phyloP scores from a whole-genome alignment of 352 stramenopile genomes.

The Phytophthora brassicae region DNA sequence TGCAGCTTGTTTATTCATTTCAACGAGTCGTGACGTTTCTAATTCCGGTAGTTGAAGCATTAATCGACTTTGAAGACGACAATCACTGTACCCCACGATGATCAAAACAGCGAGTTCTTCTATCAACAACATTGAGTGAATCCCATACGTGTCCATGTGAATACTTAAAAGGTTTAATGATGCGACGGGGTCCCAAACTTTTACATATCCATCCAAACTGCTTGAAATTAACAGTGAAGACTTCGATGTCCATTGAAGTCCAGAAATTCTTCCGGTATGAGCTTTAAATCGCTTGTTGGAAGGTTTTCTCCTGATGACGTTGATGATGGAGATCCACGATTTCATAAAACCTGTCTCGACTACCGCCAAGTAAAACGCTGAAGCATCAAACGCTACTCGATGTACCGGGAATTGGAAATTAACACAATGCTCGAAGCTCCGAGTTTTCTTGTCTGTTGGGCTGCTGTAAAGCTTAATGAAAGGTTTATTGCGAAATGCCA shows the following conservation, averaged over 20 bases:
- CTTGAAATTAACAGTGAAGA: constrained; percentile 48
- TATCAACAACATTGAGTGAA: constrained; percentile 40
- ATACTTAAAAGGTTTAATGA: constrained; percentile 31
- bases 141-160: constrained; percentile 48
- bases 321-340: constrained; percentile 55
- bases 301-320: constrained; percentile 18
- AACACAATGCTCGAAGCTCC: constrained; percentile 15
- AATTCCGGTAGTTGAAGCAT: constrained; percentile 45
- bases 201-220: constrained; percentile 63
- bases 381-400: constrained; percentile 40
- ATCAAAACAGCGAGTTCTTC: constrained; percentile 32
- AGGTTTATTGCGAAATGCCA: constrained; percentile 33
- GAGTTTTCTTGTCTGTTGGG: not conserved
- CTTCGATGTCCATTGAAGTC: constrained; percentile 49
- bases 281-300: constrained; percentile 47
- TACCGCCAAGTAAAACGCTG: constrained; percentile 39
- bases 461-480: constrained; percentile 30
- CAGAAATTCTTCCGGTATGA: constrained; percentile 54
- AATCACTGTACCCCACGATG: constrained; percentile 43
- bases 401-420: constrained; percentile 44
- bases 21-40: constrained; percentile 36
- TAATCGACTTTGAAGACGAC: constrained; percentile 38
- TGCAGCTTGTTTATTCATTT: constrained; percentile 35
- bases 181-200: constrained; percentile 52
- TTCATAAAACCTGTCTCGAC: constrained; percentile 54